A percentile compares a stretch with the other conserved stretches of the same genome.
These are phyloP conservation scores for Blumeriella jaapii DNA, from an alignment of 2,329 filamentous ascomycete species.

Conservation along the genomic window DNA sequence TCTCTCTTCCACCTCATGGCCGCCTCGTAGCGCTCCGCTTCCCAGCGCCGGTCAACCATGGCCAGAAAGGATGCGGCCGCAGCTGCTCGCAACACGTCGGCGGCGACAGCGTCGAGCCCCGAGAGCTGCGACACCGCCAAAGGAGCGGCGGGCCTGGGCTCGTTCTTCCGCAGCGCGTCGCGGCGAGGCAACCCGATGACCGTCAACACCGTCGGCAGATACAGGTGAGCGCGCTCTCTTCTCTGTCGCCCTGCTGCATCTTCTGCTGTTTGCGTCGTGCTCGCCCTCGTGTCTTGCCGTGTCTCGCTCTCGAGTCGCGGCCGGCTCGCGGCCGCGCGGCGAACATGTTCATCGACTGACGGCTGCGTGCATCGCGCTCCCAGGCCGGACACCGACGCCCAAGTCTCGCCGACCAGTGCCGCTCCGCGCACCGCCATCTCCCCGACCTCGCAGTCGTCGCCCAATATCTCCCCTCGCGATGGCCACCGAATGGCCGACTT, in stretches of 20 bases:
- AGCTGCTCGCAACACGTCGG: slow-evolving; percentile 48
- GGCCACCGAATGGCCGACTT: slow-evolving; percentile 39
- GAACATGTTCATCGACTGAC: slow-evolving; percentile 26
- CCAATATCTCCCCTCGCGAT: slow-evolving; percentile 27
- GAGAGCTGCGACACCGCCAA: slow-evolving; percentile 56
- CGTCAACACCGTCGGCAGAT: slow-evolving; percentile 44
- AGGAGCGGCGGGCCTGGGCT: slow-evolving; percentile 38
- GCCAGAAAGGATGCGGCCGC: slow-evolving; percentile 51
- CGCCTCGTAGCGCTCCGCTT: slow-evolving; percentile 20
- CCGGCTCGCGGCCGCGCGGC: slow-evolving; percentile 15
- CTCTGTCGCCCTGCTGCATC: background rate
- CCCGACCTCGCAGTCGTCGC: slow-evolving; percentile 18
- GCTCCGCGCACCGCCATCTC: slow-evolving; percentile 19
- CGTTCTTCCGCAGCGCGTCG: slow-evolving; percentile 23
- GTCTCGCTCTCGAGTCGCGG: slow-evolving; percentile 10
- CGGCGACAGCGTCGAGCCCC: slow-evolving; percentile 52
- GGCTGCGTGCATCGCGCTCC: slow-evolving; percentile 24
- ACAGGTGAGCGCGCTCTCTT: slow-evolving; percentile 21
- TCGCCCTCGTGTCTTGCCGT: slow-evolving; percentile 19
- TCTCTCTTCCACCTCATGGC: slow-evolving; percentile 17
- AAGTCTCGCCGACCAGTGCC: slow-evolving; percentile 26
- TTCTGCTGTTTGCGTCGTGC: no score
- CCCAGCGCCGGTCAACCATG: slow-evolving; percentile 37
- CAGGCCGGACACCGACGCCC: slow-evolving; percentile 25
- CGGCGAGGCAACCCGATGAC: slow-evolving; percentile 31